These are phyloP conservation scores for Turnera subulata DNA, from an alignment of 345 rosid genomes.

Conservation along the genomic window DNA sequence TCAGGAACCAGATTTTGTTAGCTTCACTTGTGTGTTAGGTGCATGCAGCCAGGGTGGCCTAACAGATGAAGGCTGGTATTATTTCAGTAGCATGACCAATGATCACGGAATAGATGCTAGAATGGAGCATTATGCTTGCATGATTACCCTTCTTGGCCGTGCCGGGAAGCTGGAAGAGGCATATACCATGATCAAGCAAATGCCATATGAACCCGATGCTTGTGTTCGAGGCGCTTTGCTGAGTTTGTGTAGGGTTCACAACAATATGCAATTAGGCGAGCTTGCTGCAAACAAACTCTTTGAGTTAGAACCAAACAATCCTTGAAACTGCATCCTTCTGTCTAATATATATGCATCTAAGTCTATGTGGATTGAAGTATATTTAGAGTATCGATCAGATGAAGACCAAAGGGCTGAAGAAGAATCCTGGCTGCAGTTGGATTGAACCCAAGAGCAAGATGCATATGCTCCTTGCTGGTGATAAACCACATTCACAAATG, in stretches of 20 bases:
- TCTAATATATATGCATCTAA: conserved; percentile 69
- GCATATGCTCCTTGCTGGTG: conserved; percentile 59
- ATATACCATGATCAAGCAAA: conserved; percentile 43
- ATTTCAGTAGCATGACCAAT: conserved; percentile 48
- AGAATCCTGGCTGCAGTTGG: conserved; percentile 82
- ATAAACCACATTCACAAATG: conserved; percentile 50
- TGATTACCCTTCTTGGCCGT: conserved; percentile 73
- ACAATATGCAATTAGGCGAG: conserved; percentile 55
- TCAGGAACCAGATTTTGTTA: conserved; percentile 54
- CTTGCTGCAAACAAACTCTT: conserved; percentile 61
- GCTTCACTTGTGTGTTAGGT: conserved; percentile 59
- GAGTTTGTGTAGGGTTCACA: conserved; percentile 65
- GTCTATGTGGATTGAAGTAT: conserved; percentile 55
- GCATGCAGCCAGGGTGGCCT: conserved; percentile 71
- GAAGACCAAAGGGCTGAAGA: conserved; percentile 48
- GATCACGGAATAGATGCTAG: conserved; percentile 48
- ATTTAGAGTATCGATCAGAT: conserved; percentile 45
- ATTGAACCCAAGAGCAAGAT: conserved; percentile 59
- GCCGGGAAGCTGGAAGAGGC: conserved; percentile 57
- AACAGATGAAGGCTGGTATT: conserved; percentile 61
- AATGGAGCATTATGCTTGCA: conserved; percentile 65
- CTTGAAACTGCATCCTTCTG: conserved; percentile 58
- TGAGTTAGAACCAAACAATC: conserved; percentile 51
- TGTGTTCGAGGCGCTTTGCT: conserved; percentile 68
- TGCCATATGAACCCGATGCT: conserved; percentile 59